These are phyloP conservation scores for Puccinellia tenuiflora DNA, from an alignment of 176 grass and related monocot species.

Conservation along the genomic window DNA sequence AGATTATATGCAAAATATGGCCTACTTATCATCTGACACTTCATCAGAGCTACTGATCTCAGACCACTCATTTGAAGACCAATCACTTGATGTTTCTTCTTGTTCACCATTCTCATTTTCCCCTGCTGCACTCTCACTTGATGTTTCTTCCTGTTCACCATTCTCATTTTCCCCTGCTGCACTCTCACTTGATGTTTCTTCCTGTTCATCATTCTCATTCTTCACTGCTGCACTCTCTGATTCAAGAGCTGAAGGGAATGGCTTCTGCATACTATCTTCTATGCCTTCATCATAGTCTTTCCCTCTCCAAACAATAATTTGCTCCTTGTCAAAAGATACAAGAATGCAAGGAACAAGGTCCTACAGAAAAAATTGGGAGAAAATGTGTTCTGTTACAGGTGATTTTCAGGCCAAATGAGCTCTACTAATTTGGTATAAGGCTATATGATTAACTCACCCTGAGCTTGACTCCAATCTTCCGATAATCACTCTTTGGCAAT, in stretches of 20 bases:
- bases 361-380: slow-evolving; percentile 18
- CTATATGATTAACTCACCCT: slow-evolving; percentile 47
- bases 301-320: slow-evolving; percentile 87
- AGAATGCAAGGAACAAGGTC: slow-evolving; percentile 84
- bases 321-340: slow-evolving; percentile 75
- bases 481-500: slow-evolving; percentile 73
- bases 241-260: slow-evolving; percentile 15
- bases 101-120: slow-evolving; percentile 18
- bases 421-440: neutral
- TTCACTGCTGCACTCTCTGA: slow-evolving; percentile 19
- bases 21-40: slow-evolving; percentile 27
- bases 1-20: neutral
- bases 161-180: slow-evolving; percentile 13
- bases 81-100: slow-evolving; percentile 14
- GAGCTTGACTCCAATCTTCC: slow-evolving; percentile 92
- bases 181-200: slow-evolving; percentile 10
- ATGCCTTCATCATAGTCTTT: slow-evolving; percentile 40
- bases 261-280: slow-evolving; percentile 20
- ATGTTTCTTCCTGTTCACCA: slow-evolving; percentile 14
- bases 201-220: slow-evolving; percentile 18
- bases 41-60: slow-evolving; percentile 17
- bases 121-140: slow-evolving; percentile 3
- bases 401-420: neutral
- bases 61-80: slow-evolving; percentile 31
- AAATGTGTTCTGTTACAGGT: neutral